A percentile compares a stretch with the other conserved stretches of the same genome.
These are phyloP conservation scores for Kurtzmaniella natalensis DNA, from an alignment of 1,139 yeast species.

Conservation along the genomic window DNA sequence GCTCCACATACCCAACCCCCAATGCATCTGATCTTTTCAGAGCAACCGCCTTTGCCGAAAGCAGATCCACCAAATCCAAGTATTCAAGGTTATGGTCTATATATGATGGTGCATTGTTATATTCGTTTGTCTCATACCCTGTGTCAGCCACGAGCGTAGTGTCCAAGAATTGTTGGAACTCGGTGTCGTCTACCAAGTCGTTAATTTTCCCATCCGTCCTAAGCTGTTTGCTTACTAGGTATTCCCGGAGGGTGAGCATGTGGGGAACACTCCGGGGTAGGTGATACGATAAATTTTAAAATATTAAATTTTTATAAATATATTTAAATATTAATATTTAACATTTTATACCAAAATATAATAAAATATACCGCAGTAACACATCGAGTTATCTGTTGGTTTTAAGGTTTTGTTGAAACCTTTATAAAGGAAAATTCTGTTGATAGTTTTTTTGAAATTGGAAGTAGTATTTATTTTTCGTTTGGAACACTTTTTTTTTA, in stretches of 20 bases:
- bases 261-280: too few species aligned
- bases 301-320: too few species aligned
- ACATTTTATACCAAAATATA: too few species aligned
- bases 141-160: slow-evolving; percentile 3
- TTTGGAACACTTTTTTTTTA: too few species aligned
- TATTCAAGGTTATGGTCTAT: neutral
- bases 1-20: slow-evolving; percentile 1
- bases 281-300: too few species aligned
- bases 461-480: too few species aligned
- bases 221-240: neutral
- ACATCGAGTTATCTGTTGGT: too few species aligned
- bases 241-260: slow-evolving; percentile 1
- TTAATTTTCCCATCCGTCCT: neutral
- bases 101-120: neutral
- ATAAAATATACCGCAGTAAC: too few species aligned
- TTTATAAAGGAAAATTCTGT: too few species aligned
- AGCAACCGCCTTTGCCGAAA: neutral
- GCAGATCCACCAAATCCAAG: neutral
- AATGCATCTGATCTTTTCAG: neutral
- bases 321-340: too few species aligned
- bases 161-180: neutral
- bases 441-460: too few species aligned
- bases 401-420: too few species aligned
- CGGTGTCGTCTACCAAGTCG: neutral
- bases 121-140: neutral